Evolutionary conservation across 1,284 basidiomycete genomes (phyloP), one percentile per base, ranked within the genome.

Genomic region (Melampsora americana): DNA sequence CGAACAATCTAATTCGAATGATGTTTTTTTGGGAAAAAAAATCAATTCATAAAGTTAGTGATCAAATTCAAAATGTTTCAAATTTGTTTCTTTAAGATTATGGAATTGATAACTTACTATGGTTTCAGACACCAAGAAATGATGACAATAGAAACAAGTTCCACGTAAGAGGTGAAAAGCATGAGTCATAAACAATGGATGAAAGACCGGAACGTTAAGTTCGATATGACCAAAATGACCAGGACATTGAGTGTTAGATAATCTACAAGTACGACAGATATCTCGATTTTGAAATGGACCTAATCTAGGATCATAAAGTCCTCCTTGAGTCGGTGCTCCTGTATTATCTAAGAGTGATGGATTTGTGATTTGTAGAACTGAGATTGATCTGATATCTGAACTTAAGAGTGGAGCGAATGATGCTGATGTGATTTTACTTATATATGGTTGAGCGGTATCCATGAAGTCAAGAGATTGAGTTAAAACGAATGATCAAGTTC

Each of bases 151-250:
- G 82, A 96, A 85, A 85, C 96, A 99, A n/a, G 89, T 90, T 60
- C 90, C 90, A 70, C 94, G 89, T 18, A 99, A 86, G 68, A 99
- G 84, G 79, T 91, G 90, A 83, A 90, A 95, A 86, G 92, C 90
- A 81, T 96, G 93, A 66, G 87, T 87, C 90, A 99, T 94, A 85
- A 98, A 99, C 39, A 99, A 86, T 0, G 96, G 96, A 82, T 99
- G 95, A 83, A 92, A 99, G 16, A 99, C 92, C 32, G 96, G 94
- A 26, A 91, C 88, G 12, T 96, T 93, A 6, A 99, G 88, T 80
- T 98, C 94, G 79, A 99, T 95, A 84, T 99, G 96, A n/a, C 96
- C 96, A 85, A 92, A 99, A 84, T 99, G 96, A 7, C 96, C 96
- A 0, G 96, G 95, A 83, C 96, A 99, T 78, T 90, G 90, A 84